Evolutionary conservation across 164 flowering plant genomes (phyloP), one percentile per base, ranked within the genome.

Genomic region (Piper longum): DNA sequence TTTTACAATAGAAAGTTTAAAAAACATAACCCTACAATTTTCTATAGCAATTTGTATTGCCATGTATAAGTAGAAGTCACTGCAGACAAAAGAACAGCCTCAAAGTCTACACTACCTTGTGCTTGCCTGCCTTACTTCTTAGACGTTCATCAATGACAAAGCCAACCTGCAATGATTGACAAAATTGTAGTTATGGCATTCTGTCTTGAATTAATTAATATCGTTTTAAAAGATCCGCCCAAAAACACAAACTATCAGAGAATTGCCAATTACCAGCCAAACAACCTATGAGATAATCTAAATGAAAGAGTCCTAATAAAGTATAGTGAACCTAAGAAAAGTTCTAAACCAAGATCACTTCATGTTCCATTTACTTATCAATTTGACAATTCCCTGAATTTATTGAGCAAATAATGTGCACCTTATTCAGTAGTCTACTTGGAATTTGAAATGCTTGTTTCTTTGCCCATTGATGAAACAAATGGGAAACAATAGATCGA

Each of bases 391-490:
- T 44, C 11, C 48, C 6, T 5, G 11, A 44, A 44, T 5, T 44
- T 44, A 44, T 9, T 48, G 14, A 48, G 52, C 52, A 48, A 48
- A 14, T 5, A 6, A 14, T 14, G 14, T 48, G 52, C 52, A 89
- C 98, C 95, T 92, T 92, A 74, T 84, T 85, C 76, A 92, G 86
- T 76, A 92, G 76, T 70, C 98, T 82, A 74, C 78, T 85, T 14
- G 98, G 96, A 4, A 83, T 84, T 70, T 88, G 83, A 80, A 92
- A 92, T 62, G 98, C 96, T 68, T 80, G 75, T 72, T 86, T 89
- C 72, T 80, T 89, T 62, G 96, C 98, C 98, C 98, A 89, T 66
- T 82, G 85, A 82, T 85, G 93, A 70, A 92, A 92, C 71, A 92
- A 60, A 64, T 80, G 89, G 14, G 98, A 89, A 64, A 89, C 81